phyloP scores from a whole-genome alignment of 805 yeast species.

The Ogataea paraovalis region DNA sequence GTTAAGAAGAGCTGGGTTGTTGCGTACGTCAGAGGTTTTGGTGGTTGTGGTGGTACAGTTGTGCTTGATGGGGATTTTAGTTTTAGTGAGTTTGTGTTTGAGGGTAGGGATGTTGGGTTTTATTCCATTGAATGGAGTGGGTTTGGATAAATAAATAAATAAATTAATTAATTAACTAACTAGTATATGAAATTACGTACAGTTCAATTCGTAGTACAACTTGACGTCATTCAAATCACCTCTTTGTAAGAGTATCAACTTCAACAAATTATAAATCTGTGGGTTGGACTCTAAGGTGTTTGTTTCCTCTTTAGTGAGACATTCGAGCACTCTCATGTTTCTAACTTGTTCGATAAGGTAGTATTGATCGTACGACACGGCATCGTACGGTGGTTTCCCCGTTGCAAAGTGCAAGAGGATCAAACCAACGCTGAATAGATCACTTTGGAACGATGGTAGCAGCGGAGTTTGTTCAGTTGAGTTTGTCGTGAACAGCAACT shows the following conservation, averaged over 20 bases:
- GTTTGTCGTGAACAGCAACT: slow-evolving; percentile 33
- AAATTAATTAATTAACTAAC: neutral
- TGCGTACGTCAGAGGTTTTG: slow-evolving; percentile 26
- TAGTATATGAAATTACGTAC: neutral
- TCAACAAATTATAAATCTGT: slow-evolving; percentile 19
- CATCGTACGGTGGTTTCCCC: slow-evolving; percentile 41
- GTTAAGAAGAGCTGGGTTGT: slow-evolving; percentile 81
- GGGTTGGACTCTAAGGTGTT: slow-evolving; percentile 21
- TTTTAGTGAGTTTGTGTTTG: slow-evolving; percentile 33
- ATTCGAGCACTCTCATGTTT: slow-evolving; percentile 31
- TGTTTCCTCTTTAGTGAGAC: slow-evolving; percentile 25
- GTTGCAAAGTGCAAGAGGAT: slow-evolving; percentile 42
- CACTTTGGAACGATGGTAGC: slow-evolving; percentile 35
- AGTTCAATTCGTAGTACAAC: neutral
- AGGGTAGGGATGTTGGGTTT: neutral
- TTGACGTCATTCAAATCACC: slow-evolving; percentile 20
- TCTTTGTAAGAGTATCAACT: slow-evolving; percentile 29
- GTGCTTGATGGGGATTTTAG: slow-evolving; percentile 5
- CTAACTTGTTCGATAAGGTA: slow-evolving; percentile 32
- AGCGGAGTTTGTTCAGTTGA: slow-evolving; percentile 6
- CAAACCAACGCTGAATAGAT: slow-evolving; percentile 44
- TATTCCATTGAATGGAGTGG: slow-evolving; percentile 96
- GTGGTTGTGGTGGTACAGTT: slow-evolving; percentile 5
- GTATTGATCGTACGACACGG: slow-evolving; percentile 25
- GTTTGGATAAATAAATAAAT: slow-evolving; percentile 48